Conservation (phyloP, 768 basidiomycete genomes). For the Sporobolomyces roseus region DNA sequence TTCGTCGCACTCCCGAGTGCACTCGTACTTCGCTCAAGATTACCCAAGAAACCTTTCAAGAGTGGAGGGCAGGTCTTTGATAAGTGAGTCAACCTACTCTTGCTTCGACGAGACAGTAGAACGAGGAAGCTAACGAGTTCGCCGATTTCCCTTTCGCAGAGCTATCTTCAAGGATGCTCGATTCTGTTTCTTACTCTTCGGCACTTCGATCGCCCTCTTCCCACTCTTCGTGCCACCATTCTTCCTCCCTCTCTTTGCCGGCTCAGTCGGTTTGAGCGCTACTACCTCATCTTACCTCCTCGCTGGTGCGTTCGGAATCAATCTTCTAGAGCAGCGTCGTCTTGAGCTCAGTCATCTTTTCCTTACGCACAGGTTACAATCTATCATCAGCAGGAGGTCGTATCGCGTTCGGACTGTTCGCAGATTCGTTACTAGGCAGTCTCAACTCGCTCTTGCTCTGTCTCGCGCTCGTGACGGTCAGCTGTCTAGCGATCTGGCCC, state of each 20-base stretch:
- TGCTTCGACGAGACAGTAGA: background rate
- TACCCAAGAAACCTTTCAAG: conserved; percentile 15
- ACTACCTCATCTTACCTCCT: conserved; percentile 37
- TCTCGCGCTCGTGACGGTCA: conserved; percentile 35
- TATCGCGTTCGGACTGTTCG: conserved; percentile 43
- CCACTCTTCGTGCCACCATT: conserved; percentile 46
- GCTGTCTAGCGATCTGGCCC: conserved; percentile 46
- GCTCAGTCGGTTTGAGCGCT: conserved; percentile 37
- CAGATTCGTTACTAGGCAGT: conserved; percentile 43
- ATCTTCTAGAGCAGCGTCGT: too few relatives aligned
- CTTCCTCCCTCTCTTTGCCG: conserved; percentile 46
- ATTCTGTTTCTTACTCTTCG: conserved; percentile 37
- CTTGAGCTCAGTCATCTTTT: background rate
- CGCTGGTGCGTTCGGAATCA: background rate
- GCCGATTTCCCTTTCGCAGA: conserved; percentile 10
- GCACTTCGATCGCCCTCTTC: conserved; percentile 39
- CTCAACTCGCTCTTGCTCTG: conserved; percentile 45
- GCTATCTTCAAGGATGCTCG: conserved; percentile 37
- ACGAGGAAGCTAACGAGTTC: too few relatives aligned
- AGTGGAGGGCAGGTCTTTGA: conserved; percentile 31
- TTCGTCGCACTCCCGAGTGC: conserved; percentile 20
- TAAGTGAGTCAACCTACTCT: conserved; percentile 30
- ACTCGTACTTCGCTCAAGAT: background rate
- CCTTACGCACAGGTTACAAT: conserved; percentile 42
- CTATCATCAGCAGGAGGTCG: conserved; percentile 44